Conservation (phyloP, 1,284 basidiomycete genomes). For the Pseudozyma flocculosa region DNA sequence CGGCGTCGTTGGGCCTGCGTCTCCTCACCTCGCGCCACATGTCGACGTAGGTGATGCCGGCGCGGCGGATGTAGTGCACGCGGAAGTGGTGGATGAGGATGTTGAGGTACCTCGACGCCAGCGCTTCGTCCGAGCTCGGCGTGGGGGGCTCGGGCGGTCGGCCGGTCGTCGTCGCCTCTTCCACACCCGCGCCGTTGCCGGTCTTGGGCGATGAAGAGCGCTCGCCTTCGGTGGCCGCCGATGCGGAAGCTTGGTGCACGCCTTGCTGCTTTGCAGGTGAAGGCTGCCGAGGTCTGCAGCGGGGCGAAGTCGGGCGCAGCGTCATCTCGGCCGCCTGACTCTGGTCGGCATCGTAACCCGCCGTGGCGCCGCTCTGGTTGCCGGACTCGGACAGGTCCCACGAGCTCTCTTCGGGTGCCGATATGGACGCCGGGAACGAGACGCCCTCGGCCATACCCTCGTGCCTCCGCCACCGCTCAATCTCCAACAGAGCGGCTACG, state of each 20-base stretch:
- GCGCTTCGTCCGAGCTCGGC: conserved; percentile 10
- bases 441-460: conserved; percentile 13
- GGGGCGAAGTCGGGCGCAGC: neutral
- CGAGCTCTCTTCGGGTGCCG: conserved; percentile 5
- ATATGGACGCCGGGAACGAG: too few relatives aligned
- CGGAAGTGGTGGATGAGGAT: conserved; percentile 33
- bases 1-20: conserved; percentile 12
- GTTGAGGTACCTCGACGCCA: conserved; percentile 29
- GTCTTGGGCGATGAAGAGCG: too few relatives aligned
- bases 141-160: neutral
- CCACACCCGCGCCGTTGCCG: too few relatives aligned
- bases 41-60: conserved; percentile 6
- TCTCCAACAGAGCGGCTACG: conserved; percentile 27
- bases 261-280: too few relatives aligned
- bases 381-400: conserved; percentile 3
- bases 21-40: conserved; percentile 21
- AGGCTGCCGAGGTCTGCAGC: too few relatives aligned
- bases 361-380: conserved; percentile 8
- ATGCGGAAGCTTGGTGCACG: too few relatives aligned
- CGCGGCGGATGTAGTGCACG: conserved; percentile 11
- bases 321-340: conserved; percentile 19
- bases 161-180: too few relatives aligned
- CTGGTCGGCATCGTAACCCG: conserved; percentile 31
- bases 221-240: too few relatives aligned
- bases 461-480: conserved; percentile 26